phyloP scores from a whole-genome alignment of 2,329 filamentous ascomycete species.

The Diaporthe capsici region DNA sequence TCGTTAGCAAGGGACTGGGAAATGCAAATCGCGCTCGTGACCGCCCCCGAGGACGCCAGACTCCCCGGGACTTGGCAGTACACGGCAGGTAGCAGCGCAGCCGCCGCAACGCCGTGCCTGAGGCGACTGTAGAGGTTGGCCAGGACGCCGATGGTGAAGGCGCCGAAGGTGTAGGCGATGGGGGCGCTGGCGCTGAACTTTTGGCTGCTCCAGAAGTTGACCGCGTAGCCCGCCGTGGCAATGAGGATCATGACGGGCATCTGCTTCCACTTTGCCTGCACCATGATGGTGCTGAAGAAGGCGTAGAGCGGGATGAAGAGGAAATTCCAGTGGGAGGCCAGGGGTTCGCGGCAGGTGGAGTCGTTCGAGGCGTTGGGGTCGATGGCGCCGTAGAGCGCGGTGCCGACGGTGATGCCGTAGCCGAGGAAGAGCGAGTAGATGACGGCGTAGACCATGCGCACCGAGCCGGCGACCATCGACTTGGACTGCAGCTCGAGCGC shows the following conservation, averaged over 20 bases:
- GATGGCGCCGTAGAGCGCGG: constrained; percentile 73
- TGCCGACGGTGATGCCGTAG: constrained; percentile 79
- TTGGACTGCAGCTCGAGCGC: constrained; percentile 78
- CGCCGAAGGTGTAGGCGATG: constrained; percentile 83
- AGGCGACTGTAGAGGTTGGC: constrained; percentile 84
- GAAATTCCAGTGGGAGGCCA: constrained; percentile 62
- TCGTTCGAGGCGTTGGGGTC: constrained; percentile 66
- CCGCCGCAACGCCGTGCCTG: constrained; percentile 84
- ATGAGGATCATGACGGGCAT: constrained; percentile 83
- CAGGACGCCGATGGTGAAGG: constrained; percentile 81
- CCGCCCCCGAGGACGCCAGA: constrained; percentile 70
- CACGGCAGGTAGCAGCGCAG: constrained; percentile 88
- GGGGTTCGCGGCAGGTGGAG: constrained; percentile 58
- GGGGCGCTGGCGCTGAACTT: constrained; percentile 79
- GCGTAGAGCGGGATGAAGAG: constrained; percentile 79
- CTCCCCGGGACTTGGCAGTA: constrained; percentile 78
- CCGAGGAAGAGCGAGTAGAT: constrained; percentile 81
- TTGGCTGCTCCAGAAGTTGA: constrained; percentile 79
- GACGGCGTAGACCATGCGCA: constrained; percentile 81
- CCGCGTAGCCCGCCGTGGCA: constrained; percentile 79
- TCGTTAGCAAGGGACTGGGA: constrained; percentile 5
- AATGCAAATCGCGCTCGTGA: constrained; percentile 48
- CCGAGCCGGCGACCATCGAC: constrained; percentile 78
- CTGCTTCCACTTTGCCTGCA: constrained; percentile 86
- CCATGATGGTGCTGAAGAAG: constrained; percentile 70